These are phyloP conservation scores for Saraca asoca DNA, from an alignment of 331 rosid genomes.

Conservation along the genomic window DNA sequence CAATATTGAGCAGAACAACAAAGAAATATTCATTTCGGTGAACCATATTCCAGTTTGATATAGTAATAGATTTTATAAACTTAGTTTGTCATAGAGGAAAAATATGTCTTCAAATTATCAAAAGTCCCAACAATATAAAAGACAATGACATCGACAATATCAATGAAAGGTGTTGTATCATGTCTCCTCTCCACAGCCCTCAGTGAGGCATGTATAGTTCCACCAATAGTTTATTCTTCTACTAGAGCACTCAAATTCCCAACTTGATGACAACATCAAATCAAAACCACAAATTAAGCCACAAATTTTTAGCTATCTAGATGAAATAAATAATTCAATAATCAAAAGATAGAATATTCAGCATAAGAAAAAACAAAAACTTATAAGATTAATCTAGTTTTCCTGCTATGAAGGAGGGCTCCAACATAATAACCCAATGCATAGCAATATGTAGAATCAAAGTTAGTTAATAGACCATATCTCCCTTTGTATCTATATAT, in stretches of 20 bases:
- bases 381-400: slow-evolving; percentile 89
- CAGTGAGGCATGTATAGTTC: slow-evolving; percentile 84
- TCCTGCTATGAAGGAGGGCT: slow-evolving; percentile 85
- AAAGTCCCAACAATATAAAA: background rate
- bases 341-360: slow-evolving; percentile 20
- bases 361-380: slow-evolving; percentile 50
- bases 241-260: slow-evolving; percentile 88
- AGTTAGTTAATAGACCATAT: slow-evolving; percentile 94
- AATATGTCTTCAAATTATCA: background rate
- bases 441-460: slow-evolving; percentile 89
- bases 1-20: slow-evolving; percentile 25
- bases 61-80: background rate
- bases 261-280: slow-evolving; percentile 55
- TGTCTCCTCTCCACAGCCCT: slow-evolving; percentile 99
- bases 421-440: slow-evolving; percentile 96
- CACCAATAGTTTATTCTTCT: slow-evolving; percentile 91
- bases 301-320: slow-evolving; percentile 1
- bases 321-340: slow-evolving; percentile 17
- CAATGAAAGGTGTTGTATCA: slow-evolving; percentile 46
- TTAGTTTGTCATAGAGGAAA: slow-evolving; percentile 1
- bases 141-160: slow-evolving; percentile 14
- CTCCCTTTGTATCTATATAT: slow-evolving; percentile 88
- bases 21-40: slow-evolving; percentile 22
- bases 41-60: background rate
- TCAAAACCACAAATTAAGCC: background rate